Evolutionary conservation across 768 basidiomycete species (phyloP), one percentile per base, ranked within the genome.

Genomic region (Kwoniella mangroviensis): DNA sequence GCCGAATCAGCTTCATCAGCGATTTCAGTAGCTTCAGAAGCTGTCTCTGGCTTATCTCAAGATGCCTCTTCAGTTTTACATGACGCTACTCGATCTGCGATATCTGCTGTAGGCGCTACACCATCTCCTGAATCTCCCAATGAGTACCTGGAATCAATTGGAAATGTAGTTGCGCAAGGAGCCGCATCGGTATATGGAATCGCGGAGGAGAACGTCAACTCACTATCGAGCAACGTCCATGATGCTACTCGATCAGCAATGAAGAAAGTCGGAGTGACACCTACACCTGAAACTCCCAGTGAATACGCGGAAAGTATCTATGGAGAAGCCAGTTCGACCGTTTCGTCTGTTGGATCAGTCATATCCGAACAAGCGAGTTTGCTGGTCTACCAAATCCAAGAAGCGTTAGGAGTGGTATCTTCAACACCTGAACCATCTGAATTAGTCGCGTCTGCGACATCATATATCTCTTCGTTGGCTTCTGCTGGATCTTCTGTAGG

Each of bases 101-200:
- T 69, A 17, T 62, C 61, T 13, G 79, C 78, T 21, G 73, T 73
- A 0, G 79, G 79, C 3, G 78, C 52, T 5, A 79, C 73, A 24
- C 78, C 75, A 22, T 61, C 73, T 1, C 79, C 79, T 9, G 79
- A 81, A 54, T 61, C 70, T 21, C 61, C 75, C 10, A 49, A 64
- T 13, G 75, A 78, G 21, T 57, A 78, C 56, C 49, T 76, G 42
- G 75, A 79, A 53, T 77, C 77, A 0, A 64, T 79, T 26, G 66
- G 54, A 4, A 63, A 68, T 28, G 57, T 63, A 7, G 75, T 69
- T 22, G 57, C 67, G 0, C 22, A 63, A 42, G 71, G 70, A 53
- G 70, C 70, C 19, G 69, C 73, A 13, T 63, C 64, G 3, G 73
- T 75, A 3, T 72, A 69, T 45, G 69, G 62, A 10, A 71, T 24